Conservation (phyloP, 805 yeast genomes). For the Zygosaccharomyces lentus region DNA sequence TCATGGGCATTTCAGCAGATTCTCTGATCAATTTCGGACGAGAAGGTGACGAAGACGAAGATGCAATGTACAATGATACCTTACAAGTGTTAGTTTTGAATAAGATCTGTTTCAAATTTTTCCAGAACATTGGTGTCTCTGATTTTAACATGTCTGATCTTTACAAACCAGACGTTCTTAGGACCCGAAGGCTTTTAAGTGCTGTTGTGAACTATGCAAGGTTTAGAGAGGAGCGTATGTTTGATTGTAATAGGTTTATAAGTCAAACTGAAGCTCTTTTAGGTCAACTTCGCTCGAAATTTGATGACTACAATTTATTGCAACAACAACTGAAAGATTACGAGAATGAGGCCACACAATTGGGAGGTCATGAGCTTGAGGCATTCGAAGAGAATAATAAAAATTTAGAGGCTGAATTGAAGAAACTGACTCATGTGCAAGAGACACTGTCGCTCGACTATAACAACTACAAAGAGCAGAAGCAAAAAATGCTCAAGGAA, state of each 20-base stretch:
- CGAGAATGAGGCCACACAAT: slow-evolving; percentile 33
- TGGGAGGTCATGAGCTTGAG: slow-evolving; percentile 35
- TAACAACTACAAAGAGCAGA: slow-evolving; percentile 57
- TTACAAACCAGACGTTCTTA: slow-evolving; percentile 65
- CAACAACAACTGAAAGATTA: slow-evolving; percentile 37
- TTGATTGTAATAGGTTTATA: slow-evolving; percentile 62
- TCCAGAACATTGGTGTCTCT: slow-evolving; percentile 67
- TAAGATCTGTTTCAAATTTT: slow-evolving; percentile 55
- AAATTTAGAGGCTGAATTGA: slow-evolving; percentile 57
- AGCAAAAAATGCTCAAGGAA: slow-evolving; percentile 51
- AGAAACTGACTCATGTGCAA: slow-evolving; percentile 56
- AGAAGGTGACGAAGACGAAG: slow-evolving; percentile 33
- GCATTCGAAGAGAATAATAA: slow-evolving; percentile 48
- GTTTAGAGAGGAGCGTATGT: slow-evolving; percentile 71
- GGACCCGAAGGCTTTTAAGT: slow-evolving; percentile 64
- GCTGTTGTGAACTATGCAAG: slow-evolving; percentile 83
- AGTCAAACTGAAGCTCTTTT: slow-evolving; percentile 48
- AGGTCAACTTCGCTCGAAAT: slow-evolving; percentile 42
- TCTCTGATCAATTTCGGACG: slow-evolving; percentile 16
- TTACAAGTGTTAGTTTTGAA: slow-evolving; percentile 53
- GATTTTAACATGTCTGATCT: slow-evolving; percentile 76
- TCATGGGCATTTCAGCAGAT: slow-evolving; percentile 48
- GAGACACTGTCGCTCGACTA: slow-evolving; percentile 60
- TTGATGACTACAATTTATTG: slow-evolving; percentile 39
- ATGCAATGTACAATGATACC: slow-evolving; percentile 34